Evolutionary conservation across 768 basidiomycete genomes (phyloP).

Genomic region (Phanerochaete sordida): DNA sequence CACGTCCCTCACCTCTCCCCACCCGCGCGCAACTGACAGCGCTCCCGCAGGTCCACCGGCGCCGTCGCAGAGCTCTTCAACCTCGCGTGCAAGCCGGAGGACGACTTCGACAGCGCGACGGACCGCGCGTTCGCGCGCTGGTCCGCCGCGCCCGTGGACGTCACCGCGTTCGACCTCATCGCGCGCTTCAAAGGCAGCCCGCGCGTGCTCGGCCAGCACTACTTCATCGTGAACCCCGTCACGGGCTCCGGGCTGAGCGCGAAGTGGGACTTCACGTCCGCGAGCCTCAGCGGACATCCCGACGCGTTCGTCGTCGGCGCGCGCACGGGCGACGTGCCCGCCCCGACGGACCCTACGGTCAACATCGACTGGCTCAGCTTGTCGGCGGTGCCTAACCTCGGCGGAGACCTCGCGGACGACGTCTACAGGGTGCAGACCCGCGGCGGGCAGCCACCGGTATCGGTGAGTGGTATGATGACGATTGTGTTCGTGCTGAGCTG

Average conservation of each 20-base stretch:
- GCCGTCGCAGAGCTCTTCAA: conserved; percentile 55
- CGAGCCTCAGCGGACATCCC: conserved; percentile 36
- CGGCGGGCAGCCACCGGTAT: conserved; percentile 51
- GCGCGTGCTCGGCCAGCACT: conserved; percentile 47
- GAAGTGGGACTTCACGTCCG: conserved; percentile 54
- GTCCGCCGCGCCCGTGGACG: conserved; percentile 17
- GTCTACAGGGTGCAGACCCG: conserved; percentile 54
- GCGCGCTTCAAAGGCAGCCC: conserved; percentile 7
- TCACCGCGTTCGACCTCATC: conserved; percentile 19
- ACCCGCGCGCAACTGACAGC: not conserved
- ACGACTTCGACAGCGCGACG: conserved; percentile 28
- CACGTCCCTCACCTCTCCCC: conserved; percentile 20
- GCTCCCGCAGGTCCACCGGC: conserved; percentile 5
- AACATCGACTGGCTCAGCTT: conserved; percentile 57
- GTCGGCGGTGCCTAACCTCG: conserved; percentile 39
- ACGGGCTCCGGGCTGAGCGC: conserved; percentile 41
- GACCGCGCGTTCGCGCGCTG: conserved; percentile 30
- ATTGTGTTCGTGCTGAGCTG: no score
- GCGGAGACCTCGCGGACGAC: conserved; percentile 47
- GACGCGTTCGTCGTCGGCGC: conserved; percentile 46
- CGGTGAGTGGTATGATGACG: no score
- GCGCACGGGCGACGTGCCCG: conserved; percentile 36
- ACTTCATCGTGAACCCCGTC: conserved; percentile 48
- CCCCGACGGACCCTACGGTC: conserved; percentile 33
- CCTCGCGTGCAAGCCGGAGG: conserved; percentile 42